A percentile compares a stretch with the other conserved stretches of the same genome.
These are phyloP conservation scores for Domatiomyces catenatus DNA, from an alignment of 2,329 filamentous ascomycete species.

Conservation along the genomic window DNA sequence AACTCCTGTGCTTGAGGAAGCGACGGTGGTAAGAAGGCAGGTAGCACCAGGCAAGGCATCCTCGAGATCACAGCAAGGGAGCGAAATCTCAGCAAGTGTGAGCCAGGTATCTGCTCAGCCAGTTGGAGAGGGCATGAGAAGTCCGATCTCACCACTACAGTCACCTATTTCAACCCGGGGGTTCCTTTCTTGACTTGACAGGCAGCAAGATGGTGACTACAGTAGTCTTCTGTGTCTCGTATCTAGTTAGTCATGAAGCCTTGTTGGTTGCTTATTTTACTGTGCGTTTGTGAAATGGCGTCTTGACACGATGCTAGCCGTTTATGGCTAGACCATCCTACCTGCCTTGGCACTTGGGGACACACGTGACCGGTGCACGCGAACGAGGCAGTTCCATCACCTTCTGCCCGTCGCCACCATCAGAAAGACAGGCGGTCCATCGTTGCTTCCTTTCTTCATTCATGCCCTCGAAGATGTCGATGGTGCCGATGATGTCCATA, in stretches of 20 bases:
- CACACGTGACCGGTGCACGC: not conserved
- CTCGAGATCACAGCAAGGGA: not conserved
- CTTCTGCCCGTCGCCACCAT: not conserved
- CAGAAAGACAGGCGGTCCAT: not conserved
- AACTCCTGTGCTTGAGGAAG: not conserved
- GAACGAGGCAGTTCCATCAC: not conserved
- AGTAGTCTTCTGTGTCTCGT: too few species aligned
- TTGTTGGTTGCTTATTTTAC: too few species aligned
- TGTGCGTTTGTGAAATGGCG: too few species aligned
- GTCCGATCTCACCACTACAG: not conserved
- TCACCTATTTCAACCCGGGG: not conserved
- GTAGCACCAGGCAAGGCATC: not conserved
- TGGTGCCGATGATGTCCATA: not conserved
- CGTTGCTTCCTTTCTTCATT: not conserved
- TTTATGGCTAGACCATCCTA: not conserved
- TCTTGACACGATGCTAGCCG: too few species aligned
- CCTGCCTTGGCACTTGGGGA: not conserved
- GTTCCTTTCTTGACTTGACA: not conserved
- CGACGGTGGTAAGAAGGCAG: not conserved
- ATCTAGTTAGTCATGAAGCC: too few species aligned
- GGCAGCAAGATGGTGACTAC: not conserved
- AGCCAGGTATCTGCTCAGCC: not conserved
- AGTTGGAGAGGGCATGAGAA: not conserved
- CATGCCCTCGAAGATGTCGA: not conserved
- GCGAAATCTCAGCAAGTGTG: not conserved